Percentiles rank a stretch among this genome's conserved stretches.
Conservation (phyloP, 2,329 filamentous ascomycete species). For the Pseudocercospora ulei region DNA sequence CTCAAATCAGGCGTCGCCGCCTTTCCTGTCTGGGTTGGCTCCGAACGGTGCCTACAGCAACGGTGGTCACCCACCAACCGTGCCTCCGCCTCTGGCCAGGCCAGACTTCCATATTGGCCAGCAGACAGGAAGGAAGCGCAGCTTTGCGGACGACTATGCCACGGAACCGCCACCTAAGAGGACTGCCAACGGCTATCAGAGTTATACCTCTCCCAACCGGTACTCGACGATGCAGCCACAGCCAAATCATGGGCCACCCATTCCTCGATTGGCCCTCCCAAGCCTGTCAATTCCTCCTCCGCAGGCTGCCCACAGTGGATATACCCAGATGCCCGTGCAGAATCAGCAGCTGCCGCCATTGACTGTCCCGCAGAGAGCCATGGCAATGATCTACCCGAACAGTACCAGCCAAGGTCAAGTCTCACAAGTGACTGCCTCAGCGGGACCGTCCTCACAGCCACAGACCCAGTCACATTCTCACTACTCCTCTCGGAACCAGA, state of each 20-base stretch:
- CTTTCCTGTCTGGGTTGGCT: constrained; percentile 33
- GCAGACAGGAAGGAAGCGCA: constrained; percentile 46
- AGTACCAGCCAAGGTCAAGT: constrained; percentile 46
- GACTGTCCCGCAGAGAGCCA: constrained; percentile 50
- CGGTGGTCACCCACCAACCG: constrained; percentile 33
- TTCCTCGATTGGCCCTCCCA: constrained; percentile 56
- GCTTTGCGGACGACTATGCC: constrained; percentile 44
- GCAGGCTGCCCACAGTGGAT: constrained; percentile 24
- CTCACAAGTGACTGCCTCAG: constrained; percentile 28
- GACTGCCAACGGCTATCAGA: constrained; percentile 23
- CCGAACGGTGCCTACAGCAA: constrained; percentile 38
- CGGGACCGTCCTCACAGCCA: constrained; percentile 21
- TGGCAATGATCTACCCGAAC: constrained; percentile 65
- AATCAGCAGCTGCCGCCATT: constrained; percentile 52
- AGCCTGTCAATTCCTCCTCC: constrained; percentile 57
- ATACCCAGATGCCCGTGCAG: constrained; percentile 14
- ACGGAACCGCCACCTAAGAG: constrained; percentile 52
- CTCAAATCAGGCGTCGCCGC: constrained; percentile 45
- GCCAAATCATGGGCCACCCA: constrained; percentile 21
- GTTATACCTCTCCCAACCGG: constrained; percentile 27
- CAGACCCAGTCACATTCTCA: constrained; percentile 24
- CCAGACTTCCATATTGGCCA: constrained; percentile 31
- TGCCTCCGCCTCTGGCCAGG: constrained; percentile 37
- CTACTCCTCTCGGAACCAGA: constrained; percentile 43
- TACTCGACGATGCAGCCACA: constrained; percentile 34